These are phyloP conservation scores for Corinectria fuckeliana DNA, from an alignment of 2,329 filamentous ascomycete species.

Conservation along the genomic window DNA sequence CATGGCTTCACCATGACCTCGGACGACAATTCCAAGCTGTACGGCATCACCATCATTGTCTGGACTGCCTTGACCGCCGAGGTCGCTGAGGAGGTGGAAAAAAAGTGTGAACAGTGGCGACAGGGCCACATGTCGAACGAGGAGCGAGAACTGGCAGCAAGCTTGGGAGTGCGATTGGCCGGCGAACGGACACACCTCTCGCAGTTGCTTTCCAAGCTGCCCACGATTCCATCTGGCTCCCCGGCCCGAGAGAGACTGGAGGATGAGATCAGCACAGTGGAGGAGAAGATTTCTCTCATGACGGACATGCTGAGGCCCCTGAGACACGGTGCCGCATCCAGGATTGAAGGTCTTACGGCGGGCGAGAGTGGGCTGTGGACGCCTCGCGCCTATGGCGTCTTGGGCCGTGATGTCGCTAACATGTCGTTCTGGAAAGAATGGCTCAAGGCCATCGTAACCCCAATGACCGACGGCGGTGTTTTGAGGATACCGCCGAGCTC, in stretches of 20 bases:
- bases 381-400: conserved; percentile 88
- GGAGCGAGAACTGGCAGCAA: conserved; percentile 90
- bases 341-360: conserved; percentile 94
- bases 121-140: conserved; percentile 88
- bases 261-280: conserved; percentile 92
- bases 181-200: conserved; percentile 89
- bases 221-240: conserved; percentile 80
- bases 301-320: conserved; percentile 92
- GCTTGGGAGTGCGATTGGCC: conserved; percentile 86
- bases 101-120: conserved; percentile 83
- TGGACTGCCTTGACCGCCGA: conserved; percentile 88
- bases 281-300: conserved; percentile 98
- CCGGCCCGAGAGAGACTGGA: conserved; percentile 83
- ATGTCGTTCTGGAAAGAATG: conserved; percentile 98
- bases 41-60: conserved; percentile 88
- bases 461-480: conserved; percentile 89
- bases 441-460: conserved; percentile 91
- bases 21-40: conserved; percentile 88
- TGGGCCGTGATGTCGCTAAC: conserved; percentile 82
- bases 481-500: conserved; percentile 86
- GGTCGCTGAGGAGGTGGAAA: conserved; percentile 83
- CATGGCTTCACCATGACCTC: conserved; percentile 99
- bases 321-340: conserved; percentile 91
- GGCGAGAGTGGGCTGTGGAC: conserved; percentile 97
- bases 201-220: conserved; percentile 82